Evolutionary conservation across 805 yeast species (phyloP).

Genomic region (Wickerhamiella galacta): DNA sequence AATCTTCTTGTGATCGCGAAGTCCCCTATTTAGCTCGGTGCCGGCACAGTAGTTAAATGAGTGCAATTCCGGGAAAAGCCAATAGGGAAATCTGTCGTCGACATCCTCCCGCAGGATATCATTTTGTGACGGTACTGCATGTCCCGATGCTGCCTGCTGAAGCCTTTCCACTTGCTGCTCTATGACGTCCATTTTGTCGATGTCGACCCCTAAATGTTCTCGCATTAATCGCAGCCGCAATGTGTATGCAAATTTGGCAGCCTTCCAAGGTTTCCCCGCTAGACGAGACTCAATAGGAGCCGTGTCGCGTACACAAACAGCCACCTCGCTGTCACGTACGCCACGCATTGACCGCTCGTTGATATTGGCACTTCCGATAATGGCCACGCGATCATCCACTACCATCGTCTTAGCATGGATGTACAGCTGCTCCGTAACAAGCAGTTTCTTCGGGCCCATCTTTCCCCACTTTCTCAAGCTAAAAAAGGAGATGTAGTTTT

Average conservation of each 20-base stretch:
- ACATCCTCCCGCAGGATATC: no score
- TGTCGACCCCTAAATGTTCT: conserved; percentile 85
- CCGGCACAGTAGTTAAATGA: conserved; percentile 83
- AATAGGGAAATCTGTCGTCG: conserved; percentile 8
- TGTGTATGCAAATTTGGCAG: conserved; percentile 78
- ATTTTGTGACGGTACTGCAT: not conserved
- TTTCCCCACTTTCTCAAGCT: conserved; percentile 93
- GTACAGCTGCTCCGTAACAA: conserved; percentile 82
- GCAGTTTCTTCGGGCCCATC: conserved; percentile 53
- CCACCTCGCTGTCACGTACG: conserved; percentile 83
- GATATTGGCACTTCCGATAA: conserved; percentile 93
- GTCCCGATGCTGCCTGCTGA: not conserved
- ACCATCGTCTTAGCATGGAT: conserved; percentile 85
- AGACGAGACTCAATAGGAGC: conserved; percentile 34
- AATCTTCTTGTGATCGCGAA: conserved; percentile 64
- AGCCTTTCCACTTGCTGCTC: conserved; percentile 12
- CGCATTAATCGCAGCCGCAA: conserved; percentile 85
- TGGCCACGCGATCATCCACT: conserved; percentile 84
- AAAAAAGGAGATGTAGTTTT: conserved; percentile 78
- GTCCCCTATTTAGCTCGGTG: conserved; percentile 57
- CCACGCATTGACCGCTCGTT: conserved; percentile 96
- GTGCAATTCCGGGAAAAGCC: conserved; percentile 19
- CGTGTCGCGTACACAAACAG: conserved; percentile 73
- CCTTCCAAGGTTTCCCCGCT: conserved; percentile 70
- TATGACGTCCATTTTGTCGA: conserved; percentile 15